Conservation (phyloP, 2,329 filamentous ascomycete species). For the Fusarium sp. region DNA sequence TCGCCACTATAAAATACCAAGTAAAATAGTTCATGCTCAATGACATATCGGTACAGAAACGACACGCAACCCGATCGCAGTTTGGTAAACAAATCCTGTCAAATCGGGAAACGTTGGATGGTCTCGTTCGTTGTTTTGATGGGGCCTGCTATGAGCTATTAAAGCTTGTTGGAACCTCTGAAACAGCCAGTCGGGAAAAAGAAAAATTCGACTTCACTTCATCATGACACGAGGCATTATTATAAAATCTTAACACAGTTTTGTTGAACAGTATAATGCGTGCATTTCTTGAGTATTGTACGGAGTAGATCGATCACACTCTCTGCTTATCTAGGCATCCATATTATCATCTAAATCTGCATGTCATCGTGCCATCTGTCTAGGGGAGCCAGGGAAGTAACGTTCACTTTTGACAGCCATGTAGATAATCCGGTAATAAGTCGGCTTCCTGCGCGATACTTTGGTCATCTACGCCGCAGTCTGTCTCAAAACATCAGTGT, state of each 20-base stretch:
- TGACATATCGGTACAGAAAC: conserved; percentile 15
- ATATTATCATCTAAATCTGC: not conserved
- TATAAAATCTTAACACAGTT: not conserved
- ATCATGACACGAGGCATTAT: not conserved
- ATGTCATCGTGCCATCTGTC: not conserved
- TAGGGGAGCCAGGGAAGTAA: not conserved
- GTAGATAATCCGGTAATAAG: not conserved
- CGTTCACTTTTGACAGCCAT: not conserved
- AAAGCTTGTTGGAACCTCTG: conserved; percentile 30
- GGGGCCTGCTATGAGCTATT: conserved; percentile 11
- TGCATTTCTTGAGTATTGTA: not conserved
- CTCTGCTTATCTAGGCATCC: not conserved
- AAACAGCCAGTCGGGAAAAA: conserved; percentile 16
- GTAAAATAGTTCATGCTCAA: conserved; percentile 24
- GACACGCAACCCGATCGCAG: conserved; percentile 37
- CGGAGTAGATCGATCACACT: not conserved
- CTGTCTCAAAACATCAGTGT: not conserved
- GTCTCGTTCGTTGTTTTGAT: not conserved
- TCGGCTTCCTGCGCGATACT: not conserved
- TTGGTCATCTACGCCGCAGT: not conserved
- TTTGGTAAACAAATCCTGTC: conserved; percentile 15
- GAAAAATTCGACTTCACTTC: not conserved
- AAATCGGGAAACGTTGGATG: conserved; percentile 31
- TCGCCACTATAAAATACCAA: conserved; percentile 29
- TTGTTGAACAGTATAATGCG: not conserved